Conservation (phyloP, 1,284 basidiomycete species). For the Malassezia sp. region DNA sequence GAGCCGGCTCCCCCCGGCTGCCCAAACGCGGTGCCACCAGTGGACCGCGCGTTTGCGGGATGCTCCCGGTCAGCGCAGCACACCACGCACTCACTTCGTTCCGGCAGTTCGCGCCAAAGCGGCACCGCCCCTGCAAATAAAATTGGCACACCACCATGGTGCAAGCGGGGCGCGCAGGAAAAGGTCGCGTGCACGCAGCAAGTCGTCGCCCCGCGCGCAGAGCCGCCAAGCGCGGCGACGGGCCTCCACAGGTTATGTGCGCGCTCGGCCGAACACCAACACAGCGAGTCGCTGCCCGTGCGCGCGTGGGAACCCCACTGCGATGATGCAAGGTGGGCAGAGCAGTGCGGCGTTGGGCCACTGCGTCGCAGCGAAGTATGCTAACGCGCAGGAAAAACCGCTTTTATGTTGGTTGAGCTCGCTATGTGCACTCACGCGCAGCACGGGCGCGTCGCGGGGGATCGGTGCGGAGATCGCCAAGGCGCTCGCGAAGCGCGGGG, state of each 20-base stretch:
- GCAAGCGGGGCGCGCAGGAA: background rate
- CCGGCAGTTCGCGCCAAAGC: slow-evolving; percentile 14
- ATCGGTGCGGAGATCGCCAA: slow-evolving; percentile 37
- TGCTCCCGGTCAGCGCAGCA: no score
- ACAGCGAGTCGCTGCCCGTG: no score
- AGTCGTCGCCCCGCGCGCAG: background rate
- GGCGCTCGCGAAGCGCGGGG: slow-evolving; percentile 25
- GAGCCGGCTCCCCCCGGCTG: background rate
- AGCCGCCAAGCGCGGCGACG: no score
- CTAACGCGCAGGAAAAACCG: slow-evolving; percentile 12
- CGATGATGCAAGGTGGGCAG: no score
- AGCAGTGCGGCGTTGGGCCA: background rate
- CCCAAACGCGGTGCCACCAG: slow-evolving; percentile 7
- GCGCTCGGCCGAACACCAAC: no score
- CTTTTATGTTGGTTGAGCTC: slow-evolving; percentile 15
- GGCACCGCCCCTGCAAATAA: slow-evolving; percentile 16
- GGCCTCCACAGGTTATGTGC: no score
- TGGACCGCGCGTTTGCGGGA: background rate
- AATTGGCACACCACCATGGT: slow-evolving; percentile 17
- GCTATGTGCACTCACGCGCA: slow-evolving; percentile 15
- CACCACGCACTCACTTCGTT: no score
- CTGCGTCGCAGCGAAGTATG: background rate
- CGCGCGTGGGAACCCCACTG: no score
- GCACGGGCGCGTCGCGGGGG: slow-evolving; percentile 32
- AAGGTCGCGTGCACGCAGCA: background rate